phyloP scores from a whole-genome alignment of 495 filamentous ascomycete species.

The Bacidia rubella region DNA sequence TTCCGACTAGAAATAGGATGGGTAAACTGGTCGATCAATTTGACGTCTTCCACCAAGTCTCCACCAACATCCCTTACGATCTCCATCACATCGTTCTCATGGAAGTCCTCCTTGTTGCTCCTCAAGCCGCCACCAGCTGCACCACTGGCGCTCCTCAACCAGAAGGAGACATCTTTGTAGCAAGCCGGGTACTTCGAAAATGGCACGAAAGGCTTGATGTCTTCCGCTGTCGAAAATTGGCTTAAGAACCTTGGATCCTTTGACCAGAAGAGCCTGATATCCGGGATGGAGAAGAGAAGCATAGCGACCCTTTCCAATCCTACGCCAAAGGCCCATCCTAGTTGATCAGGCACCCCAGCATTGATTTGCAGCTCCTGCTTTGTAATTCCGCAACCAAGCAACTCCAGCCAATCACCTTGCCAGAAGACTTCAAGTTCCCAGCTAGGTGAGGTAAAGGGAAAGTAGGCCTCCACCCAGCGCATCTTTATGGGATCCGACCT shows the following conservation, averaged over 20 bases:
- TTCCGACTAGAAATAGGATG: conserved; percentile 74
- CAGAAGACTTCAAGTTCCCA: conserved; percentile 97
- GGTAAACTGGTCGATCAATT: conserved; percentile 66
- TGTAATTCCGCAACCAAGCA: conserved; percentile 85
- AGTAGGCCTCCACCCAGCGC: conserved; percentile 90
- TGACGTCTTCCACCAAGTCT: conserved; percentile 77
- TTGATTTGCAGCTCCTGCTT: conserved; percentile 65
- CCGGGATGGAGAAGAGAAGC: conserved; percentile 88
- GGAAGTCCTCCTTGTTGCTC: conserved; percentile 40
- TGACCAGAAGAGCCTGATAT: conserved; percentile 98
- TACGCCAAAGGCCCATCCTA: conserved; percentile 94
- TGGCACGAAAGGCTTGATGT: conserved; percentile 56
- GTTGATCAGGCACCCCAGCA: conserved; percentile 56
- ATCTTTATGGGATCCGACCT: conserved; percentile 55
- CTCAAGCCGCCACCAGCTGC: conserved; percentile 38
- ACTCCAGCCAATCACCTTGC: conserved; percentile 87
- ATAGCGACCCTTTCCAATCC: conserved; percentile 91
- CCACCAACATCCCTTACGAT: conserved; percentile 67
- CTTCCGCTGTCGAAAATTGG: conserved; percentile 51
- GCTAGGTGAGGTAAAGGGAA: conserved; percentile 87
- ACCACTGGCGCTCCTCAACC: conserved; percentile 48
- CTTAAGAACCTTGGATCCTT: conserved; percentile 63
- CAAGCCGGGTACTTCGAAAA: conserved; percentile 84
- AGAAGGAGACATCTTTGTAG: conserved; percentile 88
- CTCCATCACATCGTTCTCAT: conserved; percentile 98